A percentile compares a stretch with the other conserved stretches of the same genome.
Conservation (phyloP, 2,329 filamentous ascomycete genomes). For the Ceratocystis huliohia region DNA sequence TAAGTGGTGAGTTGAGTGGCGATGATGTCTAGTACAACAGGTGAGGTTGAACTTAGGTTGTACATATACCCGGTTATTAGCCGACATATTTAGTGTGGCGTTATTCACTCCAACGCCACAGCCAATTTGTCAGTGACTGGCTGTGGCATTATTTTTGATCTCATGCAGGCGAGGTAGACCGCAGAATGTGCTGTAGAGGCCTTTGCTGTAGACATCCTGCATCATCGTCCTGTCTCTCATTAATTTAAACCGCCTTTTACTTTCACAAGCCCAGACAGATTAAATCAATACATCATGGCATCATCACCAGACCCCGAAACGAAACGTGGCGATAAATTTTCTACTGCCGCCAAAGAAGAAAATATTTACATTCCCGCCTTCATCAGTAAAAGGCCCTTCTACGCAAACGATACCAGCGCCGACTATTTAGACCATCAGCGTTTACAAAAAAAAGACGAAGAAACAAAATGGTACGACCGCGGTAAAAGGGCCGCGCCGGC, state of each 20-base stretch:
- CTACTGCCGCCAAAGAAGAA: slow-evolving; percentile 58
- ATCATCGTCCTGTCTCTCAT: neutral
- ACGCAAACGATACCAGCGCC: slow-evolving; percentile 65
- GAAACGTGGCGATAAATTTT: slow-evolving; percentile 13
- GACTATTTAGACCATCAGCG: slow-evolving; percentile 97
- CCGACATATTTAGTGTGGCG: neutral
- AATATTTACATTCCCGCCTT: slow-evolving; percentile 98
- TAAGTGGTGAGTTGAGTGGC: neutral
- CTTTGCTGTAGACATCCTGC: neutral
- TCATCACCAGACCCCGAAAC: slow-evolving; percentile 9
- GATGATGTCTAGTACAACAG: neutral
- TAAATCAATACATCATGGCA: neutral
- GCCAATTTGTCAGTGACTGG: neutral
- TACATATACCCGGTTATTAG: neutral
- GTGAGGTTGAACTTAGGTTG: neutral
- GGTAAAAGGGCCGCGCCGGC: slow-evolving; percentile 73
- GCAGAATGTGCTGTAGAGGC: neutral
- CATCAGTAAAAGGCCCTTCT: slow-evolving; percentile 97
- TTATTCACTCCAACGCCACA: no score
- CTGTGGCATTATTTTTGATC: neutral
- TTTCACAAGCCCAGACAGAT: neutral
- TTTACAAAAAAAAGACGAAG: slow-evolving; percentile 46
- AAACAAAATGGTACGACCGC: slow-evolving; percentile 70
- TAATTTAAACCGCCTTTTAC: neutral
- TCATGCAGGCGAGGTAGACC: neutral